A percentile compares a stretch with the other conserved stretches of the same genome.
These are phyloP conservation scores for Melocanna baccifera DNA, from an alignment of 176 grass and related monocot genomes.

Conservation along the genomic window DNA sequence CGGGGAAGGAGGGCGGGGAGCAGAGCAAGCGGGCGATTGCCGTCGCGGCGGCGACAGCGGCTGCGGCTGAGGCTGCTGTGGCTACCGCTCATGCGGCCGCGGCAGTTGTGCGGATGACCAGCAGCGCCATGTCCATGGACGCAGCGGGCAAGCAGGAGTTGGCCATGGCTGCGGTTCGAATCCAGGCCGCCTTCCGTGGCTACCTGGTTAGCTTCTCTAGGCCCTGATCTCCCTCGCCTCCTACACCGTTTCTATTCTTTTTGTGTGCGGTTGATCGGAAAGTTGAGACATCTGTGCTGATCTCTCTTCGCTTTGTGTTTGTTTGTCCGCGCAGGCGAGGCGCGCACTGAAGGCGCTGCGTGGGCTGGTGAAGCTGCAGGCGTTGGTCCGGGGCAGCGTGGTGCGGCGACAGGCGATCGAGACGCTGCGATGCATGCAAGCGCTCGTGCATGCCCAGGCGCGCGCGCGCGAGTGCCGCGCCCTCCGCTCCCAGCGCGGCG, in stretches of 20 bases:
- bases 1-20: constrained; percentile 39
- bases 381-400: constrained; percentile 87
- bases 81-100: constrained; percentile 71
- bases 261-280: neutral
- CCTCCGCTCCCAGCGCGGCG: constrained; percentile 27
- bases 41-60: constrained; percentile 71
- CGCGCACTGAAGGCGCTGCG: constrained; percentile 80
- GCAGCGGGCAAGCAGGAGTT: constrained; percentile 42
- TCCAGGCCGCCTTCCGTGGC: constrained; percentile 80
- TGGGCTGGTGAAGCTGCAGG: constrained; percentile 93
- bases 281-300: too few relatives aligned
- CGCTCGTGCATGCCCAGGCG: constrained; percentile 71
- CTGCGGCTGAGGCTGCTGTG: constrained; percentile 72
- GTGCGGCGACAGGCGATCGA: constrained; percentile 85
- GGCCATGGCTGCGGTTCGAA: constrained; percentile 49
- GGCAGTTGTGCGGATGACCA: constrained; percentile 67
- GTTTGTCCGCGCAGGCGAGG: constrained; percentile 51
- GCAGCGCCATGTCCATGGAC: constrained; percentile 40
- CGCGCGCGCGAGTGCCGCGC: constrained; percentile 41
- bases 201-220: constrained; percentile 65
- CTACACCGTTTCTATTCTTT: neutral
- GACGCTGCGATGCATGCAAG: constrained; percentile 96
- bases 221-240: neutral
- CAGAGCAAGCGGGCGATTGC: constrained; percentile 90
- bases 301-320: too few relatives aligned